Percentiles rank a stretch among this genome's conserved stretches.
phyloP scores from a whole-genome alignment of 306 rosid genomes.

The Sindora glabra region DNA sequence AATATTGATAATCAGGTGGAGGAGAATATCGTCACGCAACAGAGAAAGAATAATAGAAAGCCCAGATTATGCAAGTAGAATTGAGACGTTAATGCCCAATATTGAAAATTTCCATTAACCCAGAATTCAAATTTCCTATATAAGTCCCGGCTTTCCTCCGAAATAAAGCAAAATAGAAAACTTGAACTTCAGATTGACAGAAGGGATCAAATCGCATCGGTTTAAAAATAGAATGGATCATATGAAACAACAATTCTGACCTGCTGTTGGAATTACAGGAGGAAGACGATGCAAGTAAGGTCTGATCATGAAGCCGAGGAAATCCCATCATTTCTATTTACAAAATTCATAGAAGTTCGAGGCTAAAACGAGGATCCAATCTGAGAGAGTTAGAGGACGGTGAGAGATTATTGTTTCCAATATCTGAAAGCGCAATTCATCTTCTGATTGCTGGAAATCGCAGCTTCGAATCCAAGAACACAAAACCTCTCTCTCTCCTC shows the following conservation, averaged over 20 bases:
- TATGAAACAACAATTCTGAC: conserved; percentile 21
- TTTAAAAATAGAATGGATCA: background rate
- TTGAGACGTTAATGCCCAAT: background rate
- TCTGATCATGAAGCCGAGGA: conserved; percentile 35
- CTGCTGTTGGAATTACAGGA: conserved; percentile 30
- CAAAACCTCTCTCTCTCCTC: background rate
- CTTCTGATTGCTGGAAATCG: background rate
- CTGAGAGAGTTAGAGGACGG: conserved; percentile 22
- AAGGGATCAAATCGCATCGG: background rate
- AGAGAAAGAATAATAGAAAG: background rate
- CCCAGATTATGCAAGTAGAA: background rate
- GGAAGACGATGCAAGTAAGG: conserved; percentile 19
- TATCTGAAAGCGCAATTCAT: background rate
- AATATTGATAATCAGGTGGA: background rate
- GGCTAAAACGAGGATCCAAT: conserved; percentile 14
- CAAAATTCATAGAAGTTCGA: conserved; percentile 20
- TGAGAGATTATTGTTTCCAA: conserved; percentile 9
- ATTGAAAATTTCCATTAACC: background rate
- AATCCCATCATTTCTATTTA: conserved; percentile 32
- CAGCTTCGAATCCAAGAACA: background rate
- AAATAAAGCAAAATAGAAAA: background rate
- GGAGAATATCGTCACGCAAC: background rate
- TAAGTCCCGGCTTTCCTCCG: background rate
- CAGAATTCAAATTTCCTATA: background rate
- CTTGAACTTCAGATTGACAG: background rate